phyloP scores from a whole-genome alignment of 495 filamentous ascomycete species.

The Xylaria grammica region DNA sequence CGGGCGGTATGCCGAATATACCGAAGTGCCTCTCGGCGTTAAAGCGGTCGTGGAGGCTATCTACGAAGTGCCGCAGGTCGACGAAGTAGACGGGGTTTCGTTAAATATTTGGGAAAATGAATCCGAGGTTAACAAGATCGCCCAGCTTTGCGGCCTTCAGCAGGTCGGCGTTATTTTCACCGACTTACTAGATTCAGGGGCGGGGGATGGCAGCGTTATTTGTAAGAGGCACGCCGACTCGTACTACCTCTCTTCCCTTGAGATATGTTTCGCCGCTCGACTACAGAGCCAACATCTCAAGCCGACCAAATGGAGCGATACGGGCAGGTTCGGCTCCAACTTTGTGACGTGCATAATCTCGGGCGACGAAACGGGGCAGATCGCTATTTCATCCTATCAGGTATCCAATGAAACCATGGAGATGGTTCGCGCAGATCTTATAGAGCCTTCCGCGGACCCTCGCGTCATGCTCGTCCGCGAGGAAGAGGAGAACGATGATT shows the following conservation, averaged over 20 bases:
- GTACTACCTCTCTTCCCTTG: slow-evolving; percentile 90
- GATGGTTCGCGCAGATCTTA: slow-evolving; percentile 94
- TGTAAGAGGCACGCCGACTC: slow-evolving; percentile 98
- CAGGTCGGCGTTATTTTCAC: slow-evolving; percentile 96
- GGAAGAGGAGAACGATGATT: slow-evolving; percentile 82
- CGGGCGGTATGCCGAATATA: slow-evolving; percentile 88
- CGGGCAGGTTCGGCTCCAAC: slow-evolving; percentile 90
- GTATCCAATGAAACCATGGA: slow-evolving; percentile 93
- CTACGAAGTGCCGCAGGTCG: slow-evolving; percentile 91
- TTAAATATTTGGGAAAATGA: slow-evolving; percentile 89
- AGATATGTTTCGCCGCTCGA: slow-evolving; percentile 86
- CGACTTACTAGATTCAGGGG: slow-evolving; percentile 83
- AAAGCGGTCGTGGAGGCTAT: slow-evolving; percentile 98
- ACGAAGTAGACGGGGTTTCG: slow-evolving; percentile 90
- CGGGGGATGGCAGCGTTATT: slow-evolving; percentile 78
- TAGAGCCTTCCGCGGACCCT: slow-evolving; percentile 94
- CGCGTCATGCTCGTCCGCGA: slow-evolving; percentile 91
- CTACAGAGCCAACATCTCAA: slow-evolving; percentile 88
- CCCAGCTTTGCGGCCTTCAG: slow-evolving; percentile 81
- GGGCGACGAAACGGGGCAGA: slow-evolving; percentile 87
- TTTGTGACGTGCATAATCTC: slow-evolving; percentile 96
- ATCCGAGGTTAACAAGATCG: slow-evolving; percentile 78
- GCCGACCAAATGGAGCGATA: slow-evolving; percentile 95
- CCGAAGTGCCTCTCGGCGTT: slow-evolving; percentile 88
- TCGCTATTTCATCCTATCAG: slow-evolving; percentile 90